These are phyloP conservation scores for Talaromyces pinophilus DNA, from an alignment of 2,329 filamentous ascomycete genomes.

Conservation along the genomic window DNA sequence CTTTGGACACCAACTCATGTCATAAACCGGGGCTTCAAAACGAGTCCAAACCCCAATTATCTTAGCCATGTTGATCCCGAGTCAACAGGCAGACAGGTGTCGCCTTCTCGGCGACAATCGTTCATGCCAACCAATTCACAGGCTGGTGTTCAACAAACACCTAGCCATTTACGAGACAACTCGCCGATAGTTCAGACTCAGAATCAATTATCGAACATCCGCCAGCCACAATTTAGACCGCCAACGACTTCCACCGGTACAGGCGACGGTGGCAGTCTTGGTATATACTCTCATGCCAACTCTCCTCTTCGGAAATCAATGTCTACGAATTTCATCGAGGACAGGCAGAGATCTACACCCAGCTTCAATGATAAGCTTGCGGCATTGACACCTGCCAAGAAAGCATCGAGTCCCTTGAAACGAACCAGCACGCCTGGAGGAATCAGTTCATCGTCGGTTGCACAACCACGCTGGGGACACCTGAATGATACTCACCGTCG, in stretches of 20 bases:
- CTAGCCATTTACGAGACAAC: constrained; percentile 51
- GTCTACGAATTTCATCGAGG: constrained; percentile 54
- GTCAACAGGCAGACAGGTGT: constrained; percentile 40
- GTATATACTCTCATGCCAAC: constrained; percentile 75
- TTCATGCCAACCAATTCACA: constrained; percentile 26
- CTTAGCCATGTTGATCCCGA: constrained; percentile 71
- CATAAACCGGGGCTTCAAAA: constrained; percentile 74
- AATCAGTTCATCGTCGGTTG: background rate
- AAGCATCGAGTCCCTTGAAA: constrained; percentile 33
- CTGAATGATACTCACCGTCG: constrained; percentile 11
- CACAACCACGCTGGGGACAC: constrained; percentile 19
- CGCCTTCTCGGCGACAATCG: constrained; percentile 26
- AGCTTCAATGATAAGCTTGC: constrained; percentile 38
- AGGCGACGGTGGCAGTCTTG: constrained; percentile 74
- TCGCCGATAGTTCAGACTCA: constrained; percentile 46
- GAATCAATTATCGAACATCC: constrained; percentile 45
- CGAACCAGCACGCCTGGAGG: constrained; percentile 21
- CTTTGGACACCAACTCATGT: constrained; percentile 63
- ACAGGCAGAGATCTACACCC: constrained; percentile 42
- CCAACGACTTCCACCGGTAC: constrained; percentile 34
- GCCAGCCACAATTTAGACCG: constrained; percentile 57
- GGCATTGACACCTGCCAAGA: constrained; percentile 40
- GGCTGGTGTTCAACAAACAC: constrained; percentile 41
- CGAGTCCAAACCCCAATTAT: constrained; percentile 82
- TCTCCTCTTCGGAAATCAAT: constrained; percentile 81